phyloP scores from a whole-genome alignment of 129 eudicot genomes.

The Centrapalus pauciflorus region DNA sequence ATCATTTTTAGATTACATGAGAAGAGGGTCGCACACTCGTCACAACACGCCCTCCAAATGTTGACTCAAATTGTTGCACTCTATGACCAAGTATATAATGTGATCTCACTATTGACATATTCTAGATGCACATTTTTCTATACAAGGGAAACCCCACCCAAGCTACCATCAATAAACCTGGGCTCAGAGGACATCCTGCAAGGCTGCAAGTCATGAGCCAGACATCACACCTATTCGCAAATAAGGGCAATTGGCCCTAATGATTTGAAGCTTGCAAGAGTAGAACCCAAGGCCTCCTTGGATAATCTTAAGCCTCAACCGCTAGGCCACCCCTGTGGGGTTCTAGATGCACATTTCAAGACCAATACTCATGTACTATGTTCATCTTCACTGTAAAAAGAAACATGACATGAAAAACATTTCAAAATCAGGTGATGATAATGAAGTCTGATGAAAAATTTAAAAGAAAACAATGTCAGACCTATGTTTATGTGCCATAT shows the following conservation, averaged over 20 bases:
- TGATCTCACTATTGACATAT: no score
- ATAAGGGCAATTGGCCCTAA: no score
- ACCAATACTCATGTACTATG: neutral
- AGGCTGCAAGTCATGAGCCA: no score
- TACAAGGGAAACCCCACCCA: no score
- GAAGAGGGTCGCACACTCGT: neutral
- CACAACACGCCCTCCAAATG: neutral
- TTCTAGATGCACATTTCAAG: neutral
- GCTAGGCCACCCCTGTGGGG: neutral
- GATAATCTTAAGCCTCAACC: no score
- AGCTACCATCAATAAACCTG: no score
- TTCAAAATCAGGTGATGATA: neutral
- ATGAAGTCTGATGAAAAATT: neutral
- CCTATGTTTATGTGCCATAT: neutral
- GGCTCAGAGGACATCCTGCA: no score
- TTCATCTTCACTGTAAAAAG: neutral
- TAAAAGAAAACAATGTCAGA: neutral
- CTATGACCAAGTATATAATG: neutral
- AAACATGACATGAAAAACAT: neutral
- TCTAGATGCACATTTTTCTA: no score
- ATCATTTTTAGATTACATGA: neutral
- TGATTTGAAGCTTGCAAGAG: no score
- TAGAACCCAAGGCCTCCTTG: no score
- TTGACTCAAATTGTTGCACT: neutral
- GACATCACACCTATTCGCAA: no score